phyloP scores from a whole-genome alignment of 768 basidiomycete species.

The Rhizopogon roseolus region DNA sequence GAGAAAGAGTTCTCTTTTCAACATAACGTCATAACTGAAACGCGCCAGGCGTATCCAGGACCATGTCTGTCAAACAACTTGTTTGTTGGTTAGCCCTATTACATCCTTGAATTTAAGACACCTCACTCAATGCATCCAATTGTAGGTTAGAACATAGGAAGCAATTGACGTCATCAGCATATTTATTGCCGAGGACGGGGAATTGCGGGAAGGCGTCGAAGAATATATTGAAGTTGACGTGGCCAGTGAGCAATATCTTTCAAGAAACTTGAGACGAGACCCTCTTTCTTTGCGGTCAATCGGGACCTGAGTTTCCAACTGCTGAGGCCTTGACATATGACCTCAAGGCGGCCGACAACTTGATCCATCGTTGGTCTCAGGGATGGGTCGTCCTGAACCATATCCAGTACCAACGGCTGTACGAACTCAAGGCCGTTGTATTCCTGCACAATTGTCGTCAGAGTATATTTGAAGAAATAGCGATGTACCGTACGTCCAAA shows the following conservation, averaged over 20 bases:
- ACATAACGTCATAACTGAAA: no score
- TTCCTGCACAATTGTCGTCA: neutral
- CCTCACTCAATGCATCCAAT: no score
- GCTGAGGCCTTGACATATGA: conserved; percentile 10
- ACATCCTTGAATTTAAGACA: no score
- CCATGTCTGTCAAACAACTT: no score
- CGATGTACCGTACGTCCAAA: conserved; percentile 14
- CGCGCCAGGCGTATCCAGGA: no score
- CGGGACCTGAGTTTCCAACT: no score
- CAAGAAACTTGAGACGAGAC: neutral
- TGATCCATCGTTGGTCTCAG: conserved; percentile 33
- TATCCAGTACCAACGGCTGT: conserved; percentile 18
- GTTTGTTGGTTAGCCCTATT: no score
- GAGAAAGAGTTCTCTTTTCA: no score
- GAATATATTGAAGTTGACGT: neutral
- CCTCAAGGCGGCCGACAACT: conserved; percentile 28
- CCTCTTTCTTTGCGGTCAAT: neutral
- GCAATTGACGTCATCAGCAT: no score
- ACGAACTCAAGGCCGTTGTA: conserved; percentile 13
- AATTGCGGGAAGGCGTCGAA: neutral
- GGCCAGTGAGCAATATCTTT: conserved; percentile 10
- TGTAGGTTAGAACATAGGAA: no score
- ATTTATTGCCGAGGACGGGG: conserved; percentile 1
- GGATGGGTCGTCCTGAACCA: conserved; percentile 29
- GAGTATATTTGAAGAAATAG: neutral